These are phyloP conservation scores for Aspergillus biplanus DNA, from an alignment of 495 filamentous ascomycete genomes.

Conservation along the genomic window DNA sequence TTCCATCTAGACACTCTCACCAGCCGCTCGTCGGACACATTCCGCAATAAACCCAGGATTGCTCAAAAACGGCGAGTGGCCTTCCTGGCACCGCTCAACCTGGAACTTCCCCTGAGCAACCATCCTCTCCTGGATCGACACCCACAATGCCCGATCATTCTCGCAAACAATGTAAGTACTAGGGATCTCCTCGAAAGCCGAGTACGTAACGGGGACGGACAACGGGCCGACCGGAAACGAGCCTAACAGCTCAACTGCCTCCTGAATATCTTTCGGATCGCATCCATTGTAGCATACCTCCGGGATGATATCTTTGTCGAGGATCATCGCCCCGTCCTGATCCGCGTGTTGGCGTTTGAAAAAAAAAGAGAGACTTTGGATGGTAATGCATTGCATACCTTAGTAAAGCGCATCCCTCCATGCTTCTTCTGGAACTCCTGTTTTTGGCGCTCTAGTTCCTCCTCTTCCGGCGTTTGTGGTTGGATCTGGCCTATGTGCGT, in stretches of 20 bases:
- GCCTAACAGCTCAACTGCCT: slow-evolving; percentile 29
- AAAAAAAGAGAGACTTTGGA: not conserved
- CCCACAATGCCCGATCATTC: slow-evolving; percentile 36
- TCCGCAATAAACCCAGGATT: slow-evolving; percentile 31
- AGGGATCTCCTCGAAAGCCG: slow-evolving; percentile 33
- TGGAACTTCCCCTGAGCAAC: slow-evolving; percentile 31
- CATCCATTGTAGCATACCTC: slow-evolving; percentile 33
- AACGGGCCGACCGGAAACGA: slow-evolving; percentile 32
- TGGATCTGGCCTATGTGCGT: slow-evolving; percentile 29
- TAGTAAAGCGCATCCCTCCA: slow-evolving; percentile 25
- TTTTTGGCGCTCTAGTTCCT: slow-evolving; percentile 29
- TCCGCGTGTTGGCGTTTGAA: no score
- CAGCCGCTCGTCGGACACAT: slow-evolving; percentile 30
- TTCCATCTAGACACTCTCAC: slow-evolving; percentile 20
- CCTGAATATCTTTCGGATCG: slow-evolving; percentile 24
- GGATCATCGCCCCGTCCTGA: slow-evolving; percentile 34
- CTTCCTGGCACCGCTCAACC: slow-evolving; percentile 35
- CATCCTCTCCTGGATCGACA: slow-evolving; percentile 28
- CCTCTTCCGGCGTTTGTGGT: slow-evolving; percentile 29
- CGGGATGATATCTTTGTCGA: slow-evolving; percentile 20
- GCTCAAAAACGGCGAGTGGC: slow-evolving; percentile 37
- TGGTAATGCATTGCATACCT: slow-evolving; percentile 12
- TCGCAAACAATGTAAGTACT: slow-evolving; percentile 41
- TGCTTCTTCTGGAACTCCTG: slow-evolving; percentile 22
- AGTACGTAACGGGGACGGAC: slow-evolving; percentile 33